These are phyloP conservation scores for Prorocentrum cordatum DNA, from an alignment of 169 alveolate species.

Conservation along the genomic window DNA sequence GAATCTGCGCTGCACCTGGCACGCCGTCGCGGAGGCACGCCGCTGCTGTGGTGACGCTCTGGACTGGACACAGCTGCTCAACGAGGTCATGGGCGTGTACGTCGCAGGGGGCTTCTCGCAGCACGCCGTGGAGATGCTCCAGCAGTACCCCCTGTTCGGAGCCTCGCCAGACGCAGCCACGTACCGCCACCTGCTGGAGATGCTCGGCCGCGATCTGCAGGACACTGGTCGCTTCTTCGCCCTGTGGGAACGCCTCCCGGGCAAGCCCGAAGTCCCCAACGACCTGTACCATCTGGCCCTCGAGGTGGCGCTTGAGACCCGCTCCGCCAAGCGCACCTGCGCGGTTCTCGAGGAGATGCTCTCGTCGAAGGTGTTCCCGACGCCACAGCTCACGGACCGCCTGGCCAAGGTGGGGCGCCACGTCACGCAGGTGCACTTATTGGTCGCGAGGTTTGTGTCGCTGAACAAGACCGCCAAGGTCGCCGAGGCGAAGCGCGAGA, in stretches of 20 bases:
- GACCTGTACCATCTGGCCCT: slow-evolving; percentile 50
- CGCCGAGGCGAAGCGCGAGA: slow-evolving; percentile 26
- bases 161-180: slow-evolving; percentile 71
- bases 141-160: slow-evolving; percentile 73
- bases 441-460: slow-evolving; percentile 29
- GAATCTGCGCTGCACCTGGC: slow-evolving; percentile 74
- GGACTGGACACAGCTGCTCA: slow-evolving; percentile 1
- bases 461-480: slow-evolving; percentile 9
- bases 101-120: slow-evolving; percentile 77
- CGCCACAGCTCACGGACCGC: slow-evolving; percentile 75
- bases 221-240: slow-evolving; percentile 72
- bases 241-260: slow-evolving; percentile 10
- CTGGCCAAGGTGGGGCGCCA: slow-evolving; percentile 79
- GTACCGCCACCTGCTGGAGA: slow-evolving; percentile 59
- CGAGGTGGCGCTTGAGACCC: slow-evolving; percentile 12
- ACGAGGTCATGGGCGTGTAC: slow-evolving; percentile 75
- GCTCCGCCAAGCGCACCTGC: slow-evolving; percentile 38
- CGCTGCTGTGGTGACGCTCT: background rate
- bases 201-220: slow-evolving; percentile 58
- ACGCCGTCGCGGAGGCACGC: slow-evolving; percentile 74
- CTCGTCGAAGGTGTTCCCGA: slow-evolving; percentile 74
- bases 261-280: background rate
- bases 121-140: slow-evolving; percentile 79
- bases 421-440: slow-evolving; percentile 77
- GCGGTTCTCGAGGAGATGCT: slow-evolving; percentile 29